Conservation (phyloP, 257 asterid species). For the Cynanchum wilfordii region DNA sequence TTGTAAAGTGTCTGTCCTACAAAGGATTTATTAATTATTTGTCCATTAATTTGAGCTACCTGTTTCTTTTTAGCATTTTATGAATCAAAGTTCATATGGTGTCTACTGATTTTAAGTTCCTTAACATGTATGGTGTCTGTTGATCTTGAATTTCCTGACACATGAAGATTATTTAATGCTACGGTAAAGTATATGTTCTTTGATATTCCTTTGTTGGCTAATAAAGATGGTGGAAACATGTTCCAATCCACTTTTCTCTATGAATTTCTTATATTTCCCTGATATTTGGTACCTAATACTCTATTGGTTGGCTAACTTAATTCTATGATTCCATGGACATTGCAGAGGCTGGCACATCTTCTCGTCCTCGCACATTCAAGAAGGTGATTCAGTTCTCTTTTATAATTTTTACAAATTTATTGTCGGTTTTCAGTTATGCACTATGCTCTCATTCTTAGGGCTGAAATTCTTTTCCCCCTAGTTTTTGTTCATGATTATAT, state of each 20-base stretch:
- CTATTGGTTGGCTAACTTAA: background rate
- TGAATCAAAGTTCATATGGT: background rate
- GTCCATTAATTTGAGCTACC: background rate
- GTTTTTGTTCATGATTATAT: background rate
- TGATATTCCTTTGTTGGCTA: background rate
- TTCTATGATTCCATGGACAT: background rate
- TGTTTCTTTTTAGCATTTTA: background rate
- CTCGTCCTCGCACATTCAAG: constrained; percentile 83
- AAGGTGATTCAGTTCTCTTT: constrained; percentile 34
- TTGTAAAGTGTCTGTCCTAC: background rate
- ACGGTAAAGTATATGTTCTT: background rate
- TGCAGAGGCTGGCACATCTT: constrained; percentile 83
- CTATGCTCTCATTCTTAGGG: background rate
- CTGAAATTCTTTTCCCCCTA: background rate
- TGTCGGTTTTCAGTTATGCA: too few species aligned
- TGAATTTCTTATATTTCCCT: background rate
- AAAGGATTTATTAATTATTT: background rate
- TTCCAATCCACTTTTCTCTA: background rate
- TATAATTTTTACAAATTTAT: background rate
- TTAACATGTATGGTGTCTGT: background rate
- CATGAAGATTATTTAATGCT: background rate
- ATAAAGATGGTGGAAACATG: background rate
- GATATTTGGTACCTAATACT: background rate
- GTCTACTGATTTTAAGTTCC: background rate
- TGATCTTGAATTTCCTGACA: background rate